phyloP scores from a whole-genome alignment of 768 basidiomycete genomes.

The Suillus luteus region DNA sequence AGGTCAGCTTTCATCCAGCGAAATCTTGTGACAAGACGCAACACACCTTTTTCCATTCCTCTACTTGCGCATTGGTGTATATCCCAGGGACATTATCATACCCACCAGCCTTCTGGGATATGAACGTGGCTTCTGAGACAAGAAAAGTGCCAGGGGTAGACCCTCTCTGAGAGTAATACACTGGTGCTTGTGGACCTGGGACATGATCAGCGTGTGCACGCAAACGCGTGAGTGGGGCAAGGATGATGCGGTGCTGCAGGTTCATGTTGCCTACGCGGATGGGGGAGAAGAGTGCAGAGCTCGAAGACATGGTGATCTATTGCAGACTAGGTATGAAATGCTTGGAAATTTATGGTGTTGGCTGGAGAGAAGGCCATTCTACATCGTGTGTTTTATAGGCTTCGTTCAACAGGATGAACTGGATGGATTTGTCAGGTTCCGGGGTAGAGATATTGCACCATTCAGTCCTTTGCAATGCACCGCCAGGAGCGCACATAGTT shows the following conservation, averaged over 20 bases:
- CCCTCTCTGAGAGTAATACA: constrained; percentile 54
- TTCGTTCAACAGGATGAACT: background rate
- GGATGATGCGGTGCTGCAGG: constrained; percentile 52
- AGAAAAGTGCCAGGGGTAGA: constrained; percentile 52
- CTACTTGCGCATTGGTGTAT: constrained; percentile 59
- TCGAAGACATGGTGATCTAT: background rate
- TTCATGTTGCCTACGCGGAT: constrained; percentile 43
- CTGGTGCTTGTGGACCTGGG: constrained; percentile 38
- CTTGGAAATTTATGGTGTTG: background rate
- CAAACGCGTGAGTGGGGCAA: constrained; percentile 54
- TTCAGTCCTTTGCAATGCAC: no score
- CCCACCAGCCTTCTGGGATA: constrained; percentile 53
- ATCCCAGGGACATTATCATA: constrained; percentile 58
- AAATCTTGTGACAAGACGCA: background rate
- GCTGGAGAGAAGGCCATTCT: background rate
- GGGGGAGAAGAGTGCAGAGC: constrained; percentile 45
- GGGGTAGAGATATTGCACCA: no score
- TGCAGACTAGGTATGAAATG: background rate
- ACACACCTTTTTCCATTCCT: constrained; percentile 49
- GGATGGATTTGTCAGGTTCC: background rate
- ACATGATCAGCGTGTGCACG: constrained; percentile 40
- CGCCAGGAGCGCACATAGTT: no score
- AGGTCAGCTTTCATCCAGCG: background rate
- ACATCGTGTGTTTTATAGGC: background rate
- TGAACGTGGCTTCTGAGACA: constrained; percentile 58